Percentiles rank a stretch among this genome's conserved stretches.
Evolutionary conservation across 2,329 filamentous ascomycete genomes (phyloP).

Genomic region (Xylaria polymorpha): DNA sequence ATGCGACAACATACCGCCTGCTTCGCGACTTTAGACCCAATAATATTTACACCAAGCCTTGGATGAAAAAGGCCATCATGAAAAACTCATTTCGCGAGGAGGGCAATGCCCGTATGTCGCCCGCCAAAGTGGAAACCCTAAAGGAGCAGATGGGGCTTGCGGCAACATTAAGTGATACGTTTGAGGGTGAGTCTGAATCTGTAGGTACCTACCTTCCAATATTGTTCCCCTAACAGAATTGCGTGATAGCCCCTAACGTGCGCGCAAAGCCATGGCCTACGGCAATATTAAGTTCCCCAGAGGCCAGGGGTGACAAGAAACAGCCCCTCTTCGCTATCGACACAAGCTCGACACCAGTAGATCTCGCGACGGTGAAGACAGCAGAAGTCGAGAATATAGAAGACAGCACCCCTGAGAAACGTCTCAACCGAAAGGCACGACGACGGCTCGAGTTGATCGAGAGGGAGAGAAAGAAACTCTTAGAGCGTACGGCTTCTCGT

Average conservation of each 20-base stretch:
- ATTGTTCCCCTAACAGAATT: neutral
- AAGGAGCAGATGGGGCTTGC: constrained; percentile 34
- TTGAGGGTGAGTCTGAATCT: constrained; percentile 16
- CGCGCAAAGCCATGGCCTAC: neutral
- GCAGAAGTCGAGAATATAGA: neutral
- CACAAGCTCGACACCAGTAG: constrained; percentile 42
- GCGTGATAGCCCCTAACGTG: constrained; percentile 3
- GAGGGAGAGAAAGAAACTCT: constrained; percentile 37
- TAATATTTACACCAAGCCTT: neutral
- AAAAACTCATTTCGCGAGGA: too few relatives aligned
- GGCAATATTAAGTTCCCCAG: too few relatives aligned
- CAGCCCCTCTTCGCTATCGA: constrained; percentile 42
- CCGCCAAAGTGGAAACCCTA: too few relatives aligned
- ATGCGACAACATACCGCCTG: neutral
- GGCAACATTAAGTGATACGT: constrained; percentile 25
- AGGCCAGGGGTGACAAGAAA: too few relatives aligned
- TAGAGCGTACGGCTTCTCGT: too few relatives aligned
- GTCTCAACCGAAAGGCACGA: constrained; percentile 45
- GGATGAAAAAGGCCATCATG: constrained; percentile 35
- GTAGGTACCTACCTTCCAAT: constrained; percentile 19
- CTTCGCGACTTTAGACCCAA: too few relatives aligned
- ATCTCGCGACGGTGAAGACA: constrained; percentile 31
- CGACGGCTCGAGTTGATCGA: constrained; percentile 48
- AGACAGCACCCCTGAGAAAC: constrained; percentile 18
- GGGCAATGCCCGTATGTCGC: too few relatives aligned